Conservation (phyloP, 257 asterid species). For the Solanum chaucha region DNA sequence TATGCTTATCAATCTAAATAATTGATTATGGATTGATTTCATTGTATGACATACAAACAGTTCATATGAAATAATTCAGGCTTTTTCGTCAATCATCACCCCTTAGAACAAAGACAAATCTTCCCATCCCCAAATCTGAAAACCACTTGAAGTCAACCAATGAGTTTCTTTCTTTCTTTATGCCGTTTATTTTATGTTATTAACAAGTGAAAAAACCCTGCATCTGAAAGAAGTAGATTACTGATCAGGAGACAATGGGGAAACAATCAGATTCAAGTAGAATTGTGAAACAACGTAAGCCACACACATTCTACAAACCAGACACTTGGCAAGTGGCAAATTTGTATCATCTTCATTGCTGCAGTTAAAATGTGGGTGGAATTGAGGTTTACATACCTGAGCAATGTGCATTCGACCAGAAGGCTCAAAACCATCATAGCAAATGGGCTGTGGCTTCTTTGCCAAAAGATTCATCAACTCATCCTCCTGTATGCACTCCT, state of each 20-base stretch:
- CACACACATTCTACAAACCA: neutral
- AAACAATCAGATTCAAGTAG: neutral
- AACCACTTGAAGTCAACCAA: neutral
- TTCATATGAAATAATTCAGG: neutral
- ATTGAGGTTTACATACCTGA: slow-evolving; percentile 34
- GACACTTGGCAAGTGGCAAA: neutral
- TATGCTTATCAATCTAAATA: neutral
- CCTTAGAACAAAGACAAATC: neutral
- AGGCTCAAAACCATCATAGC: slow-evolving; percentile 91
- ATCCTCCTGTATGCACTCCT: slow-evolving; percentile 88
- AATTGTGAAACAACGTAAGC: neutral
- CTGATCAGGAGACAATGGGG: neutral
- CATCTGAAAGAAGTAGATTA: neutral
- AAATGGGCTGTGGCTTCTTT: slow-evolving; percentile 54
- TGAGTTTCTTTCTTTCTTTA: neutral
- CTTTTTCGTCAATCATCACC: neutral
- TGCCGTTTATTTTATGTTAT: neutral
- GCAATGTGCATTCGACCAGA: slow-evolving; percentile 99
- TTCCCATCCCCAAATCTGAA: neutral
- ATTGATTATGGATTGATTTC: neutral
- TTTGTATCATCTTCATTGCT: neutral
- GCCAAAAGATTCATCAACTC: slow-evolving; percentile 58
- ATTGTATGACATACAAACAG: neutral
- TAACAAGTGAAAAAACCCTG: neutral
- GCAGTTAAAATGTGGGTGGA: neutral